phyloP scores from a whole-genome alignment of 257 asterid species.

The Primulina huaijiensis region DNA sequence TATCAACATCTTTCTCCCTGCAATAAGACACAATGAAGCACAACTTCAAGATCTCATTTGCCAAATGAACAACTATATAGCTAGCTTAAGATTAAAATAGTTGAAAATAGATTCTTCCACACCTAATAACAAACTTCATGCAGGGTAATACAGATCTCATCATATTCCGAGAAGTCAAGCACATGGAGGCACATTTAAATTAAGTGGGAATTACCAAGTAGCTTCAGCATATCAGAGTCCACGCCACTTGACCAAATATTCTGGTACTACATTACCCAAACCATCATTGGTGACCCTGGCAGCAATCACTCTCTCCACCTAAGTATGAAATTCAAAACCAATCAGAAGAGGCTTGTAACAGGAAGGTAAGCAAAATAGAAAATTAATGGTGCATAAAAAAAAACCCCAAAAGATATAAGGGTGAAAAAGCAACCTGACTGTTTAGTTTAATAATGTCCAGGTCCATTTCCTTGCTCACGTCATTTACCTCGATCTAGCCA shows the following conservation, averaged over 20 bases:
- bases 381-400: conserved; percentile 4
- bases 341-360: conserved; percentile 16
- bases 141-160: conserved; percentile 4
- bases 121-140: conserved; percentile 15
- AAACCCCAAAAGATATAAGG: conserved; percentile 11
- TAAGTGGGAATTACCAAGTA: conserved; percentile 63
- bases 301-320: conserved; percentile 96
- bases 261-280: conserved; percentile 80
- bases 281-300: conserved; percentile 74
- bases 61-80: conserved; percentile 9
- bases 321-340: conserved; percentile 31
- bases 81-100: not conserved
- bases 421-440: conserved; percentile 58
- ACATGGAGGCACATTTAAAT: conserved; percentile 20
- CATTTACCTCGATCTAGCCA: conserved; percentile 90
- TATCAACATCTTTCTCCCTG: conserved; percentile 92
- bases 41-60: conserved; percentile 21
- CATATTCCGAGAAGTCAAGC: conserved; percentile 11
- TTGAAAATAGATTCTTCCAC: conserved; percentile 12
- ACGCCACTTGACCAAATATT: conserved; percentile 95
- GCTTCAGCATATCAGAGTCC: conserved; percentile 99
- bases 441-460: conserved; percentile 93
- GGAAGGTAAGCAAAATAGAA: not conserved
- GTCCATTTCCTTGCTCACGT: conserved; percentile 99
- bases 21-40: conserved; percentile 28